A percentile compares a stretch with the other conserved stretches of the same genome.
Evolutionary conservation across 495 filamentous ascomycete species (phyloP).

Genomic region (Aspergillus homomorphus): DNA sequence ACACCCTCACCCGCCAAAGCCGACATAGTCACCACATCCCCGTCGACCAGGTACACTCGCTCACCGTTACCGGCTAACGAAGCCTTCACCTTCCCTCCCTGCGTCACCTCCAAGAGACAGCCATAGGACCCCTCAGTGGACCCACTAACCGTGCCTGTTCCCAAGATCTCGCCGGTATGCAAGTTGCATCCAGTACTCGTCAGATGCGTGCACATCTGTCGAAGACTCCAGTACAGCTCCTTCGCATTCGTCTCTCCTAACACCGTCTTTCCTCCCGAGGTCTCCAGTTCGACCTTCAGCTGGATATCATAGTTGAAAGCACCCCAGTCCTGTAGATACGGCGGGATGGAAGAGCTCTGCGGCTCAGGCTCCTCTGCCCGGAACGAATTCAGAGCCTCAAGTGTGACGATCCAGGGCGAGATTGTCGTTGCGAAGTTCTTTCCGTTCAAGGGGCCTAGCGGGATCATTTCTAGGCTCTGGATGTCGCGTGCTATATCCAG

Average conservation of each 20-base stretch:
- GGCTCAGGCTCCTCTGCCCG: slow-evolving; percentile 50
- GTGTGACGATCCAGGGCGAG: slow-evolving; percentile 76
- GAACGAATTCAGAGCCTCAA: slow-evolving; percentile 71
- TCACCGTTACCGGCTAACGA: slow-evolving; percentile 53
- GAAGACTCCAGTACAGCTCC: slow-evolving; percentile 76
- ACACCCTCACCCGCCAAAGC: slow-evolving; percentile 55
- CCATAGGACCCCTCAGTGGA: slow-evolving; percentile 53
- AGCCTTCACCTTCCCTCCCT: slow-evolving; percentile 57
- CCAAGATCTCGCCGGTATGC: slow-evolving; percentile 72
- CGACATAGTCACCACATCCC: slow-evolving; percentile 67
- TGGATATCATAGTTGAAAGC: slow-evolving; percentile 64
- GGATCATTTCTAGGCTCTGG: slow-evolving; percentile 35
- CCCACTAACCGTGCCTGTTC: slow-evolving; percentile 81
- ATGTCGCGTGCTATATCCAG: slow-evolving; percentile 31
- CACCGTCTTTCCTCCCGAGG: slow-evolving; percentile 53
- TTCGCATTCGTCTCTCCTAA: slow-evolving; percentile 56
- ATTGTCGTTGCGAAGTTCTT: slow-evolving; percentile 85
- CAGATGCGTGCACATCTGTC: slow-evolving; percentile 86
- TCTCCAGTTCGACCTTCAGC: slow-evolving; percentile 62
- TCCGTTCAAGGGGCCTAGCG: slow-evolving; percentile 44
- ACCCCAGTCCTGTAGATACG: slow-evolving; percentile 59
- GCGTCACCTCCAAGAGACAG: slow-evolving; percentile 70
- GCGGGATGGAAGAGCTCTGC: slow-evolving; percentile 47
- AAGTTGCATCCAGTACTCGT: slow-evolving; percentile 72
- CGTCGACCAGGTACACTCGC: slow-evolving; percentile 70